A percentile compares a stretch with the other conserved stretches of the same genome.
Evolutionary conservation across 805 yeast species (phyloP).

Genomic region (Ogataea dorogensis): DNA sequence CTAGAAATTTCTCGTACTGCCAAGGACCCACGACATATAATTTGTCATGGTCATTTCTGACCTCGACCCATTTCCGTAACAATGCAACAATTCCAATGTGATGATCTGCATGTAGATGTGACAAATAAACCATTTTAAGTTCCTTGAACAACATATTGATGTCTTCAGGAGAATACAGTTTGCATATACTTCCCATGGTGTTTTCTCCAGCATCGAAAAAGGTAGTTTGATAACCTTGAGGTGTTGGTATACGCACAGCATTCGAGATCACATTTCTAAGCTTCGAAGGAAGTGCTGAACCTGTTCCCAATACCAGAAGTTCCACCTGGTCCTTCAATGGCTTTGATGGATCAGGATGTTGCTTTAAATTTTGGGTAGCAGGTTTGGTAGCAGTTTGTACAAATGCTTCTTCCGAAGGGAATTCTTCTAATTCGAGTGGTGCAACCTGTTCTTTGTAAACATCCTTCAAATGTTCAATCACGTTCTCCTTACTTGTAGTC

Average conservation of each 20-base stretch:
- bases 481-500: conserved; percentile 16
- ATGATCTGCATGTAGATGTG: conserved; percentile 97
- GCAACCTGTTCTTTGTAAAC: conserved; percentile 30
- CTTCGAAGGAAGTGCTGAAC: conserved; percentile 84
- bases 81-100: conserved; percentile 80
- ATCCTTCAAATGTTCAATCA: conserved; percentile 23
- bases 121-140: conserved; percentile 62
- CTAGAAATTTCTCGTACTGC: conserved; percentile 63
- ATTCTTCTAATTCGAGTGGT: conserved; percentile 10
- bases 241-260: conserved; percentile 65
- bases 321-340: conserved; percentile 55
- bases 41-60: conserved; percentile 30
- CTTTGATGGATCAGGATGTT: conserved; percentile 12
- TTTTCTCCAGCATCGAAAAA: conserved; percentile 96
- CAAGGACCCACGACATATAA: conserved; percentile 72
- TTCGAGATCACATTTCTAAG: conserved; percentile 84
- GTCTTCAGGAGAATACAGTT: conserved; percentile 56
- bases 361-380: conserved; percentile 4
- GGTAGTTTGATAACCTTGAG: conserved; percentile 39
- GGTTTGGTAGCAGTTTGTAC: conserved; percentile 2
- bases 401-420: conserved; percentile 13
- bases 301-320: conserved; percentile 82
- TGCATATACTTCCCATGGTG: conserved; percentile 67
- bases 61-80: conserved; percentile 61
- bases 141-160: conserved; percentile 50